Base-by-base conservation (phyloP, 345 rosid genomes). In the Pelargonium nanum region DNA sequence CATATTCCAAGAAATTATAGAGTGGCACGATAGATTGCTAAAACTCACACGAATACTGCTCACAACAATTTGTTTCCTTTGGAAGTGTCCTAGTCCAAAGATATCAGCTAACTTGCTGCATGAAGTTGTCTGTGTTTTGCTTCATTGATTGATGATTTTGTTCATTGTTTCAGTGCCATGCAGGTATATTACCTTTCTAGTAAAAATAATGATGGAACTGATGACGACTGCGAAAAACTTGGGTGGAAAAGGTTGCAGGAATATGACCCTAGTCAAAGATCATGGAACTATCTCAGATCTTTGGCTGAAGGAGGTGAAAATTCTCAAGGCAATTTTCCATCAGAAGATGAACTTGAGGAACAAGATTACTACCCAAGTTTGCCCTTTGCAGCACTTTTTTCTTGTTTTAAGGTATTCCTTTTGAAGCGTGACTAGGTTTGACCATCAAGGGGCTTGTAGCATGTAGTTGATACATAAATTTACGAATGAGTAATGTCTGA, bases 341-440 rank as follows among this genome's bases (percentile, higher is more conserved):
- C 78, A 57, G 99, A 87, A 72, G 96, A 93, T 74, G 99, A 93
- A 60, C 75, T 80, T 7, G 90, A 81, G 72, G 97, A 93, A 59
- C 89, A 84, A 70, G 94, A 89, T 75, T 89, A 84, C 57, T 85
- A 80, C 64, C 89, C 96, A 54, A 89, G 97, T 77, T 76, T 93
- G 83, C 97, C 97, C 62, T 93, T 93, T 74, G 87, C 97, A 59
- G 91, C 94, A 62, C 84, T 93, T 24, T 87, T 87, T 75, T 87
- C 99, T 28, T 83, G 81, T 73, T 81, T 89, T 44, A 89, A 89
- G 96, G 99, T 89, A 69, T 55, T 22, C 3, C 13, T 50, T 67
- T 51, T 24, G 19, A 20, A 16, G 17, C 22, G 26, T 1, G 10
- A 59, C 17, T 19, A 20, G 20, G 13, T 6, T 22, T 17, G 0